Evolutionary conservation across 495 filamentous ascomycete genomes (phyloP), one percentile per base, ranked within the genome.

Genomic region (Niebla homalea): DNA sequence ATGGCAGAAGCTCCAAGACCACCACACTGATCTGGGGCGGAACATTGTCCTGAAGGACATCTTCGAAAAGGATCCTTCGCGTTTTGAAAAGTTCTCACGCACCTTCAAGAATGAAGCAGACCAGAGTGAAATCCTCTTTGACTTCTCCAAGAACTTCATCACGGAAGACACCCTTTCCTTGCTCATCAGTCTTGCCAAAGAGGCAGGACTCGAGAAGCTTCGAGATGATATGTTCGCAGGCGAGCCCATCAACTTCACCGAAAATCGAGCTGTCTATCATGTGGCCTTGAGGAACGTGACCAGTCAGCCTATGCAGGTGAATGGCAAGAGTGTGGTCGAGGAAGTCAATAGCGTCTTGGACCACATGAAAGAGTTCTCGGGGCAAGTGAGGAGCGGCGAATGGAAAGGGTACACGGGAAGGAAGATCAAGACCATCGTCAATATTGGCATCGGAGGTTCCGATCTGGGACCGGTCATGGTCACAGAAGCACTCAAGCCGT

Each of bases 391-490:
- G 54, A 90, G 84, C 67, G 92, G 93, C 49, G 83, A 87, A 66
- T 98, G 92, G 93, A 97, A 93, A 77, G 92, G 92, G 43, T 96
- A 83, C 70, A 89, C 85, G n/a, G 92, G 93, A 62, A 96, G 97
- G 84, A 83, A 85, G 70, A 85, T 98, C 60, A 85, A 87, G 51
- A 97, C 79, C 62, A 92, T 98, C 61, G 69, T 98, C 78, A 98
- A 98, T 68, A 80, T 98, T 64, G 92, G 92, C 62, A 98, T 98
- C 67, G 92, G 92, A 70, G 92, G 92, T 57, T 96, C 90, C 48
- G 92, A 98, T 69, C 81, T 98, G 85, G 92, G 92, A 36, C 92
- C 92, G 20, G 93, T 97, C 57, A 98, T 98, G 92, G 92, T 98
- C 50, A 89, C 87, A 32, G 92, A 98, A 67, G 87, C 92, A 15